Evolutionary conservation across 345 rosid genomes (phyloP).

Genomic region (Syzygium aromaticum): DNA sequence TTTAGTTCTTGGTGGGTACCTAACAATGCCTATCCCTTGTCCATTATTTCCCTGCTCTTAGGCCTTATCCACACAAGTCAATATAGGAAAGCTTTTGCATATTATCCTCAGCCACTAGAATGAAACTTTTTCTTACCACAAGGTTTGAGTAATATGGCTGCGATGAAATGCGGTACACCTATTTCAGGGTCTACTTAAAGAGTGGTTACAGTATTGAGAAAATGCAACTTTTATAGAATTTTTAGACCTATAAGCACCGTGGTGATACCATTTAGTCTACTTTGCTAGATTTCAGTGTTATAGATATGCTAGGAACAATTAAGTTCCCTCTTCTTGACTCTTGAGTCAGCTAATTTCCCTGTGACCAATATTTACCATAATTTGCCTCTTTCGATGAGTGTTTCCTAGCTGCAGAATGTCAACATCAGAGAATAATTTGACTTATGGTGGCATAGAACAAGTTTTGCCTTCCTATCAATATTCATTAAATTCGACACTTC

Average conservation of each 20-base stretch:
- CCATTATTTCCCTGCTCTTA: not conserved
- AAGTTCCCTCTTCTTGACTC: not conserved
- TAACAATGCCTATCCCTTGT: not conserved
- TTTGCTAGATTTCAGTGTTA: not conserved
- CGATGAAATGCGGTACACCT: not conserved
- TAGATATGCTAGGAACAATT: not conserved
- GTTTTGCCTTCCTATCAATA: not conserved
- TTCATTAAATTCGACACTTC: not conserved
- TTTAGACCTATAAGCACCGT: not conserved
- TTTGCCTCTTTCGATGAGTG: not conserved
- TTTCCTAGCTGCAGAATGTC: not conserved
- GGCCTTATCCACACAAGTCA: not conserved
- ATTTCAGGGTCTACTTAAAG: not conserved
- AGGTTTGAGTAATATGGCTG: not conserved
- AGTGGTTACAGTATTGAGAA: not conserved
- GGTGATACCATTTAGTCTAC: not conserved
- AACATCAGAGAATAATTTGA: not conserved
- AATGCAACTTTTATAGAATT: not conserved
- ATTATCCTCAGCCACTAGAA: not conserved
- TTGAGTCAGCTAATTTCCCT: not conserved
- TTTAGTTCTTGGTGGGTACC: constrained; percentile 40
- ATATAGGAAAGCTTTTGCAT: not conserved
- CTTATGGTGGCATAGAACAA: not conserved
- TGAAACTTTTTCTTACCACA: not conserved
- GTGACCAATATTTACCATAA: not conserved